These are phyloP conservation scores for Chaetothyriales sp. DNA, from an alignment of 2,329 filamentous ascomycete genomes.

Conservation along the genomic window DNA sequence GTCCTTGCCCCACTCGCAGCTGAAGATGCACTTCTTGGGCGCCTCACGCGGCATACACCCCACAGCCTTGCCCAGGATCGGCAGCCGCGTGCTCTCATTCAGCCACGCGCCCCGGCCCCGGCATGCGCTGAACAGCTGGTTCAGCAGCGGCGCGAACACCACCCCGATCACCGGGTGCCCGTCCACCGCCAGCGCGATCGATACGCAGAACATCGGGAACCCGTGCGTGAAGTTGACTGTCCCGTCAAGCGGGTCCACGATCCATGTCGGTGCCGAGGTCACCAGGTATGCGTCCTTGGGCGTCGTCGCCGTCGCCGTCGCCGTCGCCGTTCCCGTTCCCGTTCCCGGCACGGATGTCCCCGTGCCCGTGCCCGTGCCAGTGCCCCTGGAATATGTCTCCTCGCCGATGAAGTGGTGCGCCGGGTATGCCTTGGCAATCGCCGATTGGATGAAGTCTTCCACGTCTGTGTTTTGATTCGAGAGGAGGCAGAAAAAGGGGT, in stretches of 20 bases:
- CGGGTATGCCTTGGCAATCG: conserved; percentile 47
- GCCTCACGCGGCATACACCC: conserved; percentile 49
- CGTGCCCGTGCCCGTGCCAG: too few species aligned
- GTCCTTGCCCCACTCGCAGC: conserved; percentile 70
- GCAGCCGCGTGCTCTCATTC: conserved; percentile 48
- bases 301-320: too few species aligned
- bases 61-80: conserved; percentile 42
- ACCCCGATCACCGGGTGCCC: conserved; percentile 51
- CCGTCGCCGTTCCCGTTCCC: too few species aligned
- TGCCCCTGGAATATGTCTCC: conserved; percentile 56
- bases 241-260: conserved; percentile 61
- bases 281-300: conserved; percentile 53
- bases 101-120: conserved; percentile 52
- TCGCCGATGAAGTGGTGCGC: conserved; percentile 62
- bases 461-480: conserved; percentile 39
- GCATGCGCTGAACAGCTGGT: conserved; percentile 55
- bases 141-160: conserved; percentile 55
- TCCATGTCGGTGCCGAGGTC: conserved; percentile 50
- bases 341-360: too few species aligned
- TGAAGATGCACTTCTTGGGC: conserved; percentile 55
- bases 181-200: conserved; percentile 51
- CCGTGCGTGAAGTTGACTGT: conserved; percentile 71
- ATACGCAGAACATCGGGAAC: conserved; percentile 69
- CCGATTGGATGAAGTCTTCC: conserved; percentile 51
- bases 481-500: neutral